Evolutionary conservation across 2,329 filamentous ascomycete genomes (phyloP), one percentile per base, ranked within the genome.

Genomic region (Ilyonectria destructans): DNA sequence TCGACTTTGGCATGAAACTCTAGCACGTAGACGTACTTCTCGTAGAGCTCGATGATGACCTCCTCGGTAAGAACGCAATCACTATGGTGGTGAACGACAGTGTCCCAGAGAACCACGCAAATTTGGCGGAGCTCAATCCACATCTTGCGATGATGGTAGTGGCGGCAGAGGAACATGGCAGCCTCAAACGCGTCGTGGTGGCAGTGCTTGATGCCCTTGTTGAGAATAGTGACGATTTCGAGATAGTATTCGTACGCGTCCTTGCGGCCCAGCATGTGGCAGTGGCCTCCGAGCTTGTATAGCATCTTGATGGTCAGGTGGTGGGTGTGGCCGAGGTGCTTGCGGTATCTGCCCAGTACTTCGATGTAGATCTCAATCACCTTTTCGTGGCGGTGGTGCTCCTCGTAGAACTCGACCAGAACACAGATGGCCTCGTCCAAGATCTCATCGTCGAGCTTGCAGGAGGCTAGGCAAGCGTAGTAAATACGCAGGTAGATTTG

Each of bases 21-120:
- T 19, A 88, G 72, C n/a, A 86, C 81, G 40, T 83, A 80, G 52
- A 82, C 80, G 74, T 88, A 88, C 40, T 82, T 83, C 23, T 80
- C 76, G 71, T 56, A 87, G 67, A 85, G 80, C 64, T 84, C 81
- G 3, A 63, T 65, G 21, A 86, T 76, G 23, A 84, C 72, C 21
- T 81, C 80, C 46, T 84, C 82, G 1, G 84, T 82, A 48, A 85
- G 74, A 37, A 80, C 77, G 33, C 58, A 65, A 1, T 70, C 68
- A 65, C 81, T 80, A 17, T 79, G 80, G 21, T 84, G 80, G 51
- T 84, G 81, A 17, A 69, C 56, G 5, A 75, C 33, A 2, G 75
- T 75, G 51, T 84, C 81, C 86, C 85, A 88, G 9, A 87, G 73
- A 17, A 82, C 77, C 2, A 76, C 78, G 62, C 85, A 86, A 12